Percentiles rank a stretch among this genome's conserved stretches.
Conservation (phyloP, 2,329 filamentous ascomycete genomes). For the Penicillium nordicum region DNA sequence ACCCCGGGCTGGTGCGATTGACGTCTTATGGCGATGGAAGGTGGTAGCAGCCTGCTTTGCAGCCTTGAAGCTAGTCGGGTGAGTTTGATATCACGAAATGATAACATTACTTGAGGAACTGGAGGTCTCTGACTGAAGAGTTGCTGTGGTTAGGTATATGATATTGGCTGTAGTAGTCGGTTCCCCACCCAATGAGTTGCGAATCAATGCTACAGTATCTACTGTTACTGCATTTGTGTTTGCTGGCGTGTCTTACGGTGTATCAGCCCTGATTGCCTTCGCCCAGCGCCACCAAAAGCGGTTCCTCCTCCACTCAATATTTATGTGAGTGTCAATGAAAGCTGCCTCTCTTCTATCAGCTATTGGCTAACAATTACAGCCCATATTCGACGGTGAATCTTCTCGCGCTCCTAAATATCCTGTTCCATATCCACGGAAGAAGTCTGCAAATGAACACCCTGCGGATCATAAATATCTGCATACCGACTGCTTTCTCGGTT, state of each 20-base stretch:
- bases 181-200: background rate
- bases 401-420: slow-evolving; percentile 33
- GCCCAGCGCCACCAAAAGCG: background rate
- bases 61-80: slow-evolving; percentile 2
- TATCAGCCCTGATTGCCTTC: background rate
- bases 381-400: slow-evolving; percentile 23
- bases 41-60: background rate
- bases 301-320: background rate
- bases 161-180: background rate
- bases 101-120: background rate
- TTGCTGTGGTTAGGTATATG: background rate
- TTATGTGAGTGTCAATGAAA: background rate
- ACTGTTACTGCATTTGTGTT: background rate
- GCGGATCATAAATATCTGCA: slow-evolving; percentile 25
- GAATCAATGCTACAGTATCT: background rate
- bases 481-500: slow-evolving; percentile 28
- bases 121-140: background rate
- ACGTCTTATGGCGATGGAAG: background rate
- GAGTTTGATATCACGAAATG: background rate
- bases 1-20: background rate
- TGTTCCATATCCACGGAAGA: slow-evolving; percentile 33
- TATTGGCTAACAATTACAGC: background rate
- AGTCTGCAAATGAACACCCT: slow-evolving; percentile 27
- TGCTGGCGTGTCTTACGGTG: background rate
- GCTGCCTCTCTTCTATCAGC: background rate